Evolutionary conservation across 495 filamentous ascomycete species (phyloP).

Genomic region (Neurospora africana): DNA sequence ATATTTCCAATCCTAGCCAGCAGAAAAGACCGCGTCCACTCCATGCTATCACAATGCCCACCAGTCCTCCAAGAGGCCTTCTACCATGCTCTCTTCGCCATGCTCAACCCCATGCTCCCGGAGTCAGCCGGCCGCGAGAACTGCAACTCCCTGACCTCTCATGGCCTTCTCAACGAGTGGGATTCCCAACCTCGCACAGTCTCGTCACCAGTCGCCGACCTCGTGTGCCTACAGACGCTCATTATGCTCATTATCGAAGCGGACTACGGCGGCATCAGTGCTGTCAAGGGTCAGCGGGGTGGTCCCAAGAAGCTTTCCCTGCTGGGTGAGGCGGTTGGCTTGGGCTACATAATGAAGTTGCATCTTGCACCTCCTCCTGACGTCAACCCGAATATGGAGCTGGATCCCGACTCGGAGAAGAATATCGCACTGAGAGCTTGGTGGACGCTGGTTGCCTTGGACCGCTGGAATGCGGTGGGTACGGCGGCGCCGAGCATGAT

Average conservation of each 20-base stretch:
- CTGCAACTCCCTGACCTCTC: slow-evolving; percentile 33
- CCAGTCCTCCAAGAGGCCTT: slow-evolving; percentile 58
- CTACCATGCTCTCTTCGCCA: slow-evolving; percentile 53
- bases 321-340: slow-evolving; percentile 46
- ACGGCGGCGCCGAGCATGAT: slow-evolving; percentile 49
- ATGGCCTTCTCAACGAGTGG: slow-evolving; percentile 41
- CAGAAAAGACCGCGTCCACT: slow-evolving; percentile 51
- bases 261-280: slow-evolving; percentile 35
- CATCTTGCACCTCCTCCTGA: slow-evolving; percentile 27
- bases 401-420: slow-evolving; percentile 59
- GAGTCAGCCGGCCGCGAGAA: slow-evolving; percentile 27
- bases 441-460: slow-evolving; percentile 63
- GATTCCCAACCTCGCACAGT: slow-evolving; percentile 33
- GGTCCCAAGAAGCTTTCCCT: slow-evolving; percentile 30
- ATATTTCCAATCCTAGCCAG: slow-evolving; percentile 64
- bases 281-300: slow-evolving; percentile 21
- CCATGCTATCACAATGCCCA: slow-evolving; percentile 50
- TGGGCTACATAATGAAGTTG: slow-evolving; percentile 49
- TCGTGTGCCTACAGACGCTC: slow-evolving; percentile 54
- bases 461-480: slow-evolving; percentile 65
- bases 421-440: slow-evolving; percentile 61
- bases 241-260: slow-evolving; percentile 51
- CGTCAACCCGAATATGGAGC: slow-evolving; percentile 11
- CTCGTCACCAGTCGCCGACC: slow-evolving; percentile 33
- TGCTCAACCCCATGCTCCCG: slow-evolving; percentile 49